These are phyloP conservation scores for Ananas comosus DNA, from an alignment of 176 grass and related monocot genomes.

Conservation along the genomic window DNA sequence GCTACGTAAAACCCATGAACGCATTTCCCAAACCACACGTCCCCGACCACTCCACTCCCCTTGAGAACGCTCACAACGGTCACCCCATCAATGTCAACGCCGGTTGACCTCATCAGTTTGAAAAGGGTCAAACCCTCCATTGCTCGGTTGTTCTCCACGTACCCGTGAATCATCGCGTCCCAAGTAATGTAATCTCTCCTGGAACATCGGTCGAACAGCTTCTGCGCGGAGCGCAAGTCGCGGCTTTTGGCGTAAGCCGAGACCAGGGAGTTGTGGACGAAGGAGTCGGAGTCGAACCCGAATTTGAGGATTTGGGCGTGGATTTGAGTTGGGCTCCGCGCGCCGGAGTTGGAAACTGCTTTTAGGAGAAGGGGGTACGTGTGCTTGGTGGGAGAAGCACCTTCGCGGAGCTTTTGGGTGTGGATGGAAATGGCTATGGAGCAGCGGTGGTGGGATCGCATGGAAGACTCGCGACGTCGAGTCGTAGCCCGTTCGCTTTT, in stretches of 20 bases:
- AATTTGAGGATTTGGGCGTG: constrained; percentile 12
- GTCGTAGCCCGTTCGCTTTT: too few species aligned
- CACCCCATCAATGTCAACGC: constrained; percentile 13
- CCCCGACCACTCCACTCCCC: constrained; percentile 5
- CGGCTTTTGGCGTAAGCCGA: constrained; percentile 5
- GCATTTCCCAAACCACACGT: constrained; percentile 19
- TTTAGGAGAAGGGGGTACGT: constrained; percentile 22
- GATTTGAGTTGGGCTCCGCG: not conserved
- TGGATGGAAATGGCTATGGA: constrained; percentile 4
- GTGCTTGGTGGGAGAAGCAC: constrained; percentile 16
- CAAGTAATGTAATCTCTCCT: constrained; percentile 5
- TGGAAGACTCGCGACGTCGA: constrained; percentile 1
- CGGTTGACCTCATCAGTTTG: constrained; percentile 1
- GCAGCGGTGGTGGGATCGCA: not conserved
- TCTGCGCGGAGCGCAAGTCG: not conserved
- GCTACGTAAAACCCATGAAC: constrained; percentile 20
- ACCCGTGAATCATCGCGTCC: constrained; percentile 16
- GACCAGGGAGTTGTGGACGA: constrained; percentile 17
- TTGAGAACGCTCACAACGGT: constrained; percentile 16
- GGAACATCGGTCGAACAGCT: constrained; percentile 2
- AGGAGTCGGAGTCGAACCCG: constrained; percentile 2
- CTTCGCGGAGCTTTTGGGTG: constrained; percentile 13
- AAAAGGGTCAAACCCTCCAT: constrained; percentile 4
- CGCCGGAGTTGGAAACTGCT: not conserved
- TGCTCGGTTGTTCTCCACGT: not conserved